These are phyloP conservation scores for Fusarium sp. DNA, from an alignment of 2,329 filamentous ascomycete species.

Conservation along the genomic window DNA sequence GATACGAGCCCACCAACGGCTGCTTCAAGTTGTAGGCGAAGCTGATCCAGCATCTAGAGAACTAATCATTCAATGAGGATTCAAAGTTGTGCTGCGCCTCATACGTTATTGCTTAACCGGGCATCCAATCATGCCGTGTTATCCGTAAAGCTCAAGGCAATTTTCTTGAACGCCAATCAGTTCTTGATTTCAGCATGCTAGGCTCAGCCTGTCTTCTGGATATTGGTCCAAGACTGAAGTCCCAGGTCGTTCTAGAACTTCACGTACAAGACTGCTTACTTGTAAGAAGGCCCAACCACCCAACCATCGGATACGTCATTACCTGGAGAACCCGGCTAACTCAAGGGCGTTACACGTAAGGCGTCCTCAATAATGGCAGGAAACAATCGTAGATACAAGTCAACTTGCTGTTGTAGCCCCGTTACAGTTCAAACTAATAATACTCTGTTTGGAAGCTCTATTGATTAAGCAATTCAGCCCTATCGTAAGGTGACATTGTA, in stretches of 20 bases:
- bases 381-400: background rate
- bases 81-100: background rate
- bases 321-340: rapidly evolving
- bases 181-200: background rate
- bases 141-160: background rate
- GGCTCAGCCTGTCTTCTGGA: background rate
- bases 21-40: background rate
- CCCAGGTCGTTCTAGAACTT: background rate
- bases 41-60: background rate
- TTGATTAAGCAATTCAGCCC: background rate
- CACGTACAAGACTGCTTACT: background rate
- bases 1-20: background rate
- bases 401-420: background rate
- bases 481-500: background rate
- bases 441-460: background rate
- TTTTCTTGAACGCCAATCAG: background rate
- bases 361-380: background rate
- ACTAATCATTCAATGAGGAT: background rate
- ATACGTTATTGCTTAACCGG: background rate
- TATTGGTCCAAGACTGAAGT: background rate
- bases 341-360: background rate
- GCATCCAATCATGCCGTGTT: background rate
- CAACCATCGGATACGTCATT: background rate
- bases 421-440: rapidly evolving
- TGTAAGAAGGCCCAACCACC: background rate